These are phyloP conservation scores for Chlorencoelia australis DNA, from an alignment of 2,329 filamentous ascomycete species.

Conservation along the genomic window DNA sequence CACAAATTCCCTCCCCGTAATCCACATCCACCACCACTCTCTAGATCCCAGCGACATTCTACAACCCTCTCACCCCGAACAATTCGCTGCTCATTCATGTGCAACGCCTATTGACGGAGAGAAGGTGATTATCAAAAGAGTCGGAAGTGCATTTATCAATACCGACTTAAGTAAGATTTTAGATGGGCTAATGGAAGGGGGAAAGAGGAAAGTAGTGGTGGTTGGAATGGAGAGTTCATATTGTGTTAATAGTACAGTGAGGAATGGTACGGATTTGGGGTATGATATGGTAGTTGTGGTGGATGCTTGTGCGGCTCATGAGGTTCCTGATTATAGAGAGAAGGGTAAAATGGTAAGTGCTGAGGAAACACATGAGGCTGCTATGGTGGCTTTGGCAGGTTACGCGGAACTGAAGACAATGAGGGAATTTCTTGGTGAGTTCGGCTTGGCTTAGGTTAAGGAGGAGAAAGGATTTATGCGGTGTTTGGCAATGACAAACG, in stretches of 20 bases:
- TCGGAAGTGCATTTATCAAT: slow-evolving; percentile 15
- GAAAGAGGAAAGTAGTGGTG: slow-evolving; percentile 12
- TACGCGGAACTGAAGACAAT: slow-evolving; percentile 6
- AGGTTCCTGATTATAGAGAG: slow-evolving; percentile 9
- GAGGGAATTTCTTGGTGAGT: background rate
- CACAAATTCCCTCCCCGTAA: slow-evolving; percentile 9
- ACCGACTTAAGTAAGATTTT: slow-evolving; percentile 1
- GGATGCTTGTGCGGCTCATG: slow-evolving; percentile 19
- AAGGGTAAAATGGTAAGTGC: slow-evolving; percentile 7
- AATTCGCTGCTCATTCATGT: slow-evolving; percentile 11
- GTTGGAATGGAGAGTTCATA: slow-evolving; percentile 18
- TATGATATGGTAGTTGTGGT: slow-evolving; percentile 16
- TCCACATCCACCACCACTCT: slow-evolving; percentile 18
- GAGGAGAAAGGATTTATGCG: too few species aligned
- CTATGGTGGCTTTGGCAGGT: slow-evolving; percentile 13
- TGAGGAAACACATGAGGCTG: slow-evolving; percentile 13
- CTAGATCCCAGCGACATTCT: slow-evolving; percentile 8
- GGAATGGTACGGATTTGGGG: slow-evolving; percentile 17
- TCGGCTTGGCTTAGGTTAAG: too few species aligned
- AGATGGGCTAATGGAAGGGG: slow-evolving; percentile 1
- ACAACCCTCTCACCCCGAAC: slow-evolving; percentile 7
- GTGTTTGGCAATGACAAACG: too few species aligned
- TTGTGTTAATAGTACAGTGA: slow-evolving; percentile 17
- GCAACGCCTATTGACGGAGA: slow-evolving; percentile 10
- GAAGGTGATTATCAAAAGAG: slow-evolving; percentile 13